These are phyloP conservation scores for Gastrodia elata DNA, from an alignment of 106 monocot species.

Conservation along the genomic window DNA sequence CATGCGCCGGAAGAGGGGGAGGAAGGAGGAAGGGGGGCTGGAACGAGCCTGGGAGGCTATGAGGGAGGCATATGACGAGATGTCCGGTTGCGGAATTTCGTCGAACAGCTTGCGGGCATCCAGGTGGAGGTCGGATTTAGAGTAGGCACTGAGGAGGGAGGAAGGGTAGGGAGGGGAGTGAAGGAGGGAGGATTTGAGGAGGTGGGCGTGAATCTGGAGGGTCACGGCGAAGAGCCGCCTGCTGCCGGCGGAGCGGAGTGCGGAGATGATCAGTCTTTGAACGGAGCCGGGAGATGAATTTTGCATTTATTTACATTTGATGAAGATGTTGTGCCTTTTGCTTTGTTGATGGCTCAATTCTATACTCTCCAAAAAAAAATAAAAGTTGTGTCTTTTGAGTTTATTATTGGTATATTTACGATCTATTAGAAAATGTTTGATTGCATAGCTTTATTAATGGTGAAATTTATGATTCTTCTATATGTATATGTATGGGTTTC, in stretches of 20 bases:
- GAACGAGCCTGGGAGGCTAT: constrained; percentile 45
- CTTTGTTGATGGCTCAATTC: too few species aligned
- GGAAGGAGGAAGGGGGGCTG: constrained; percentile 13
- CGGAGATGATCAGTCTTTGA: neutral
- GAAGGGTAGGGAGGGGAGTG: constrained; percentile 23
- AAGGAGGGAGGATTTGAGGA: constrained; percentile 40
- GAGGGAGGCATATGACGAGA: constrained; percentile 35
- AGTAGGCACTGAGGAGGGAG: constrained; percentile 40
- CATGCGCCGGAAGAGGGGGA: constrained; percentile 41
- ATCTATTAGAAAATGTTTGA: too few species aligned
- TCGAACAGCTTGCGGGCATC: constrained; percentile 47
- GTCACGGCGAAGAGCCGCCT: neutral
- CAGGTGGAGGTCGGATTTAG: constrained; percentile 21
- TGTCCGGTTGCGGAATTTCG: constrained; percentile 38
- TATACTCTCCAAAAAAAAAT: too few species aligned
- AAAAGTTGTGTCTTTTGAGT: too few species aligned
- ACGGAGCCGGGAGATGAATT: too few species aligned
- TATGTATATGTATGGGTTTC: too few species aligned
- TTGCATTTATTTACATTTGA: neutral
- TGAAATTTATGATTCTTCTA: too few species aligned
- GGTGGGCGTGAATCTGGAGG: constrained; percentile 38
- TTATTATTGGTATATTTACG: too few species aligned
- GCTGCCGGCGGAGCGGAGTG: constrained; percentile 2
- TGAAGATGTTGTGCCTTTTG: too few species aligned
- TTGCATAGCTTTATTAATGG: too few species aligned